Percentiles rank a stretch among this genome's conserved stretches.
Evolutionary conservation across 495 filamentous ascomycete species (phyloP).

Genomic region (Penicillium waksmanii): DNA sequence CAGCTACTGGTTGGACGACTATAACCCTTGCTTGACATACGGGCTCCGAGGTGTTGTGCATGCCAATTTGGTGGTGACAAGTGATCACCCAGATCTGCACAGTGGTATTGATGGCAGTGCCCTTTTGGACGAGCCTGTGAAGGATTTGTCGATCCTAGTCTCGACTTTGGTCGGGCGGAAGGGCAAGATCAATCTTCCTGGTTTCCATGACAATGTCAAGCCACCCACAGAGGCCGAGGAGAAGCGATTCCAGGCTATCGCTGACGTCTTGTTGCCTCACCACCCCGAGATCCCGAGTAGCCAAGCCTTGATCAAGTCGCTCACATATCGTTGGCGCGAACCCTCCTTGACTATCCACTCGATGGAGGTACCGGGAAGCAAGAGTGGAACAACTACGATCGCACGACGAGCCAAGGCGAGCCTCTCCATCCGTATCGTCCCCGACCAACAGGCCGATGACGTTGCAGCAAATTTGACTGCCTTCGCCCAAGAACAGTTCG

Average conservation of each 20-base stretch:
- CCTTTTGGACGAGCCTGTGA: constrained; percentile 84
- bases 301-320: constrained; percentile 68
- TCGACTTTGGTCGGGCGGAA: constrained; percentile 72
- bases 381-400: constrained; percentile 79
- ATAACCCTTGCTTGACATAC: constrained; percentile 93
- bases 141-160: constrained; percentile 83
- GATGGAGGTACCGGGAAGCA: constrained; percentile 69
- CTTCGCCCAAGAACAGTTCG: constrained; percentile 75
- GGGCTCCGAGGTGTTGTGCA: constrained; percentile 94
- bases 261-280: constrained; percentile 69
- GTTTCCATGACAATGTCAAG: constrained; percentile 84
- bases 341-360: constrained; percentile 92
- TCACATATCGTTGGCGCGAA: constrained; percentile 96
- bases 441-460: constrained; percentile 81
- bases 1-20: constrained; percentile 97
- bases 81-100: constrained; percentile 85
- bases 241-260: constrained; percentile 81
- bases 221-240: constrained; percentile 76
- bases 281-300: constrained; percentile 69
- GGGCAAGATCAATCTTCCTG: constrained; percentile 63
- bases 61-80: constrained; percentile 84
- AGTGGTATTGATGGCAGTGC: constrained; percentile 93
- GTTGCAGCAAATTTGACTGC: constrained; percentile 66
- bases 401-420: constrained; percentile 82
- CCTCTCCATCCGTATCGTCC: constrained; percentile 89